These are phyloP conservation scores for Coniella vitis DNA, from an alignment of 2,329 filamentous ascomycete species.

Conservation along the genomic window DNA sequence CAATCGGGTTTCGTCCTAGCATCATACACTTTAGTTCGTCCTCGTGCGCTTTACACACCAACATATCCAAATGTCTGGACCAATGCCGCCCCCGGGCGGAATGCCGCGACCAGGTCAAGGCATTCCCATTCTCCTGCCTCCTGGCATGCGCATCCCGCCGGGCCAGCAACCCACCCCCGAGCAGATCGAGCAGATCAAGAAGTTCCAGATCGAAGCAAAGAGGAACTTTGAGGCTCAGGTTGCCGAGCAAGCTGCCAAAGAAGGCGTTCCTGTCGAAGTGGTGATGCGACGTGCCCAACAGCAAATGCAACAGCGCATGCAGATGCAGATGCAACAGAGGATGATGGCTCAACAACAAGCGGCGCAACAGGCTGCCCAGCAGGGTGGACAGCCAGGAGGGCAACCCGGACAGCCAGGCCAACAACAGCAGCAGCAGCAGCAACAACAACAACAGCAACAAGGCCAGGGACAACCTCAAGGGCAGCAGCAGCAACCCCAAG, in stretches of 20 bases:
- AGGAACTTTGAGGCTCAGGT: slow-evolving; percentile 65
- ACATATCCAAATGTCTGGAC: slow-evolving; percentile 4
- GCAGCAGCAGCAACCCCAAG: slow-evolving; percentile 27
- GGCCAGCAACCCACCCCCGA: slow-evolving; percentile 51
- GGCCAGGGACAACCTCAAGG: slow-evolving; percentile 25
- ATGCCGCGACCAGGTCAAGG: slow-evolving; percentile 11
- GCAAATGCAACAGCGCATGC: slow-evolving; percentile 48
- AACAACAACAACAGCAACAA: slow-evolving; percentile 35
- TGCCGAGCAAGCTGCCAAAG: slow-evolving; percentile 73
- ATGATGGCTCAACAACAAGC: slow-evolving; percentile 13
- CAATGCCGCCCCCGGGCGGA: slow-evolving; percentile 9
- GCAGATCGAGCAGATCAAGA: slow-evolving; percentile 62
- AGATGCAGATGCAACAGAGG: slow-evolving; percentile 27
- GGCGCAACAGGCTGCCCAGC: slow-evolving; percentile 35
- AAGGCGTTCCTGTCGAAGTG: slow-evolving; percentile 77
- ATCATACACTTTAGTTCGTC: neutral
- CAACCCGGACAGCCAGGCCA: neutral
- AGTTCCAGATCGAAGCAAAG: slow-evolving; percentile 8
- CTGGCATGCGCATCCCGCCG: slow-evolving; percentile 21
- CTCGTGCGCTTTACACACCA: neutral
- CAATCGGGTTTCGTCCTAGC: neutral
- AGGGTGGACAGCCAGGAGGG: slow-evolving; percentile 23
- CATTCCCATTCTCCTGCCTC: slow-evolving; percentile 18
- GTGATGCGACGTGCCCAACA: slow-evolving; percentile 67
- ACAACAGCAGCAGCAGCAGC: slow-evolving; percentile 17